phyloP scores from a whole-genome alignment of 1,284 basidiomycete genomes.

The Mycena citricolor region DNA sequence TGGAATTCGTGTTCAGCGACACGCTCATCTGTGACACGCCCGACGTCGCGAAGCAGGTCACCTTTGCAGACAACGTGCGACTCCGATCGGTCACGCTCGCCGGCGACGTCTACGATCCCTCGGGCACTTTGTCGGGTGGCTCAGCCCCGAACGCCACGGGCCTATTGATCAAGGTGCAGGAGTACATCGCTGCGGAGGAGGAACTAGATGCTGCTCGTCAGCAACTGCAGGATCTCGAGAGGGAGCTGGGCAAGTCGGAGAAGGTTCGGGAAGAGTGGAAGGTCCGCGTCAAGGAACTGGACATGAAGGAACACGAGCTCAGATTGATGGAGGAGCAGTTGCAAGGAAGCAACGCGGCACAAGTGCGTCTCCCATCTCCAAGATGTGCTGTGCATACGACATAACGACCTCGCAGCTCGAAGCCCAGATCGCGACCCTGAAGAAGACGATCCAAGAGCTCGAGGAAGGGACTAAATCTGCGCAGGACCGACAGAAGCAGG shows the following conservation, averaged over 20 bases:
- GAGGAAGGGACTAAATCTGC: slow-evolving; percentile 64
- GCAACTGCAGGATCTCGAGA: slow-evolving; percentile 57
- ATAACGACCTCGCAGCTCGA: slow-evolving; percentile 66
- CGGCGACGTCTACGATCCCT: slow-evolving; percentile 96
- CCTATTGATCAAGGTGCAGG: slow-evolving; percentile 83
- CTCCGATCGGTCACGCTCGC: slow-evolving; percentile 90
- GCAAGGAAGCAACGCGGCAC: slow-evolving; percentile 84
- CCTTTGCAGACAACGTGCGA: slow-evolving; percentile 71
- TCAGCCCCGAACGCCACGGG: slow-evolving; percentile 79
- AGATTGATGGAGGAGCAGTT: slow-evolving; percentile 84
- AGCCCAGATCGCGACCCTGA: slow-evolving; percentile 75
- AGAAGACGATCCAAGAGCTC: slow-evolving; percentile 68
- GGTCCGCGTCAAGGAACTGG: slow-evolving; percentile 68
- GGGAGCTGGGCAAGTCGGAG: slow-evolving; percentile 54
- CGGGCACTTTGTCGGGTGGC: slow-evolving; percentile 92
- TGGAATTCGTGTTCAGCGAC: slow-evolving; percentile 93
- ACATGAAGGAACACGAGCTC: slow-evolving; percentile 90
- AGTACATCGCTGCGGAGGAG: slow-evolving; percentile 62
- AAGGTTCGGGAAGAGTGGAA: slow-evolving; percentile 71
- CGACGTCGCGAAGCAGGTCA: slow-evolving; percentile 85
- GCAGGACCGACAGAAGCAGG: slow-evolving; percentile 75
- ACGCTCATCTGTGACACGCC: slow-evolving; percentile 92
- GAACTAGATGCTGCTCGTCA: slow-evolving; percentile 55
- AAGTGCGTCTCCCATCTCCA: slow-evolving; percentile 46
- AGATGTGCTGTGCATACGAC: no score